Percentiles rank a stretch among this genome's conserved stretches.
Conservation (phyloP, 352 stramenopile genomes). For the Pythium brachiatum region DNA sequence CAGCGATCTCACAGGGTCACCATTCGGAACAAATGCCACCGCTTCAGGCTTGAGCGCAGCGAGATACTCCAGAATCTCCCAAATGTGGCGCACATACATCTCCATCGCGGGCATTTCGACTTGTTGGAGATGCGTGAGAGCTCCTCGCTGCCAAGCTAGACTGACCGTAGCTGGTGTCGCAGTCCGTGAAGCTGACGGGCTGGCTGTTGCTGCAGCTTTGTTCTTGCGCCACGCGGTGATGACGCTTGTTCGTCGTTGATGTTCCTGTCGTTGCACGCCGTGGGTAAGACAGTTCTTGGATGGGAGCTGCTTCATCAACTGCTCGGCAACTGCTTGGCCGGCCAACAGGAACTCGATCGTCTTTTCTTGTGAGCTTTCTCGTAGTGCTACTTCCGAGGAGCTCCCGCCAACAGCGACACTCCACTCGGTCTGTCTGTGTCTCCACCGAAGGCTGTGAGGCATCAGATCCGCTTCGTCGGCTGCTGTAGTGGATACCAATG, state of each 20-base stretch:
- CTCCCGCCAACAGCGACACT: background rate
- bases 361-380: background rate
- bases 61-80: conserved; percentile 36
- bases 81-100: conserved; percentile 40
- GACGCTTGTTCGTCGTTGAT: conserved; percentile 39
- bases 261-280: conserved; percentile 42
- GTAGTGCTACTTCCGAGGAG: background rate
- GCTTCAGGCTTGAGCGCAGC: conserved; percentile 29
- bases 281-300: conserved; percentile 31
- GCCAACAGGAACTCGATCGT: background rate
- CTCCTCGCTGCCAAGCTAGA: conserved; percentile 25
- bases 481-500: background rate
- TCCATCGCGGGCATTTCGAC: conserved; percentile 55
- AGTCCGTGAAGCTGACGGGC: background rate
- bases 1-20: conserved; percentile 12
- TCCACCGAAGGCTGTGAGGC: conserved; percentile 6
- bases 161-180: background rate
- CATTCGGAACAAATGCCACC: background rate
- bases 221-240: conserved; percentile 35
- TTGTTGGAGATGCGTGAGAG: conserved; percentile 35
- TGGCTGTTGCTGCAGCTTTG: background rate
- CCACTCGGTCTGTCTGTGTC: background rate
- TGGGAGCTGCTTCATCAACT: conserved; percentile 28
- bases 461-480: conserved; percentile 6
- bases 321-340: conserved; percentile 28